These are phyloP conservation scores for Cymodocea nodosa DNA, from an alignment of 116 monocot genomes.

Conservation along the genomic window DNA sequence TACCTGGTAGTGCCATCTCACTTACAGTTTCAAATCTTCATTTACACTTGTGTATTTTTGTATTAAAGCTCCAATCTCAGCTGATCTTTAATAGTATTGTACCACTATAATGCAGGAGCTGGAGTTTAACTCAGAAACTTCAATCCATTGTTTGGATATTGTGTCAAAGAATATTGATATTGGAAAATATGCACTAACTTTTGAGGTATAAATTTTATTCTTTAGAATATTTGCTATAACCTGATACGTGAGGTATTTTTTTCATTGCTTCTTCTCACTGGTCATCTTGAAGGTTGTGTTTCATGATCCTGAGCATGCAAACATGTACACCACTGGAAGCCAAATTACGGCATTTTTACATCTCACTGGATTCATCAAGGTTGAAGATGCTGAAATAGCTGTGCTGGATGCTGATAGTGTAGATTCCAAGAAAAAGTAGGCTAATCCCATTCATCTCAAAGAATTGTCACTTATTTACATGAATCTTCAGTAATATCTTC, in stretches of 20 bases:
- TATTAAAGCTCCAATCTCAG: neutral
- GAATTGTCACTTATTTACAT: neutral
- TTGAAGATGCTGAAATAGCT: conserved; percentile 71
- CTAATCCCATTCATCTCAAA: too few species aligned
- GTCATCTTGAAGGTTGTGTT: conserved; percentile 43
- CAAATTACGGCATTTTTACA: conserved; percentile 19
- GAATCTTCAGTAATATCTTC: neutral
- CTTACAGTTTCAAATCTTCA: neutral
- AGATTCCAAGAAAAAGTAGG: conserved; percentile 52
- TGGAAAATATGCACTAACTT: conserved; percentile 71
- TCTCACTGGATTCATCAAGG: conserved; percentile 58
- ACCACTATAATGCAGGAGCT: conserved; percentile 39
- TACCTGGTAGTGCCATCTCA: neutral
- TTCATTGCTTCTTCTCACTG: neutral
- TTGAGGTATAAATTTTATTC: conserved; percentile 45
- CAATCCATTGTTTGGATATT: conserved; percentile 60
- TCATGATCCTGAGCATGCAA: conserved; percentile 49
- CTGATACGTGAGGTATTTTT: neutral
- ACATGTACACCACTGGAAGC: conserved; percentile 47
- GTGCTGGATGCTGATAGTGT: conserved; percentile 61
- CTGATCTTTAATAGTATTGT: neutral
- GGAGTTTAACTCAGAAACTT: conserved; percentile 58
- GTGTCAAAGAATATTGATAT: conserved; percentile 58
- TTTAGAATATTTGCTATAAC: neutral
- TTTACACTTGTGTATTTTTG: too few species aligned